phyloP scores from a whole-genome alignment of 208 protist genomes.

The Trypanosoma conorhini region DNA sequence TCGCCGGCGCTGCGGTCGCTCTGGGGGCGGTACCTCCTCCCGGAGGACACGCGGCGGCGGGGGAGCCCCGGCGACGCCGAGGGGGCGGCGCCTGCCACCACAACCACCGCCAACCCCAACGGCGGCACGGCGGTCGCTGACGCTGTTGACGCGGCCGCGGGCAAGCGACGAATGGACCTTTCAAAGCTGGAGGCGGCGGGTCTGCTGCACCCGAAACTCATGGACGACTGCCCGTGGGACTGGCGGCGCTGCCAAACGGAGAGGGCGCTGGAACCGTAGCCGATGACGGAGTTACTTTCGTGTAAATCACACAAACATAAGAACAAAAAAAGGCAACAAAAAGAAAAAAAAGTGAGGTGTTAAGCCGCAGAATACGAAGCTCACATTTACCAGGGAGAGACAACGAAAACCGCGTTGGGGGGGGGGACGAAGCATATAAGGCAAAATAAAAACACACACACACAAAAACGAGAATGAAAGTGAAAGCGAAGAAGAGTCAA shows the following conservation, averaged over 20 bases:
- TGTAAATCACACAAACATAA: neutral
- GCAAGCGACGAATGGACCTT: conserved; percentile 36
- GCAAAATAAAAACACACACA: neutral
- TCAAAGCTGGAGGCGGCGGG: conserved; percentile 64
- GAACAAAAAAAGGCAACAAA: neutral
- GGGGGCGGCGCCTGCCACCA: neutral
- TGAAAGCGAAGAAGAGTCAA: neutral
- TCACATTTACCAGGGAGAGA: neutral
- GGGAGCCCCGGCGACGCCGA: neutral
- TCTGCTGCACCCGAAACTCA: conserved; percentile 51
- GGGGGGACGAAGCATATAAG: neutral
- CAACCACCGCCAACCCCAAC: neutral
- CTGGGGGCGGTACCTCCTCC: conserved; percentile 45
- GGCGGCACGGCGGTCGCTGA: neutral
- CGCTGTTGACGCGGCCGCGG: neutral
- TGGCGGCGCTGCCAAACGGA: conserved; percentile 20
- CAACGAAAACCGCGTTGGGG: neutral
- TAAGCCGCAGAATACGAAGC: neutral
- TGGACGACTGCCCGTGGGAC: conserved; percentile 68
- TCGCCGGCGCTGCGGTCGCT: conserved; percentile 41
- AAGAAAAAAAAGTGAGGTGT: neutral
- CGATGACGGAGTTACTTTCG: neutral
- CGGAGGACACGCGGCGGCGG: conserved; percentile 4
- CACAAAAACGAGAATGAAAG: neutral
- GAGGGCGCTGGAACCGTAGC: neutral